Conservation (phyloP, 352 stramenopile species). For the Phytophthora vignae region DNA sequence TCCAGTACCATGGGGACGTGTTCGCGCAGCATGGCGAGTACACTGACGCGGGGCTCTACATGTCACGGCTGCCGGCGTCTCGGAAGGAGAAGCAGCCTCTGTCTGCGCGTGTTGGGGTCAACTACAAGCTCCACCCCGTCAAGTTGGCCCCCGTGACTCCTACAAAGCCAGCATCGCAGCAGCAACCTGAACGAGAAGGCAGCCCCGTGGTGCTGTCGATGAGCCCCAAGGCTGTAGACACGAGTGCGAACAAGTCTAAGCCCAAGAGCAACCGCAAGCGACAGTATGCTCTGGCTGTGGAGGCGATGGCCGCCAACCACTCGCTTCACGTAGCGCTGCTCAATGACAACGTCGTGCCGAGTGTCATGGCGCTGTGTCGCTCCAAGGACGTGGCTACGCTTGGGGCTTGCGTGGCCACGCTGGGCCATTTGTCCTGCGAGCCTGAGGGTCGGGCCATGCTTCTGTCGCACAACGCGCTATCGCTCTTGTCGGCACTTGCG, state of each 20-base stretch:
- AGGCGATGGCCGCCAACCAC: conserved; percentile 72
- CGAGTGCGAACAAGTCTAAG: conserved; percentile 36
- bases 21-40: conserved; percentile 82
- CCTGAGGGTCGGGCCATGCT: conserved; percentile 57
- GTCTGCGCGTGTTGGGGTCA: conserved; percentile 31
- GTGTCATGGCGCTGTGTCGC: conserved; percentile 62
- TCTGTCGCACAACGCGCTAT: conserved; percentile 59
- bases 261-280: conserved; percentile 54
- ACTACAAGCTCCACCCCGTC: conserved; percentile 51
- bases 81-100: conserved; percentile 51
- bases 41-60: conserved; percentile 71
- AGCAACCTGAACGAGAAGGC: conserved; percentile 20
- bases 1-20: conserved; percentile 76
- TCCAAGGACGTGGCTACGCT: conserved; percentile 68
- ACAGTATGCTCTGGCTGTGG: conserved; percentile 69
- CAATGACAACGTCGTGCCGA: conserved; percentile 69
- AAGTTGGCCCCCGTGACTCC: conserved; percentile 59
- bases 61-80: conserved; percentile 69
- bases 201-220: not conserved
- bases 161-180: conserved; percentile 21
- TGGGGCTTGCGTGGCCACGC: conserved; percentile 58
- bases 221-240: conserved; percentile 1
- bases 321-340: conserved; percentile 60
- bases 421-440: conserved; percentile 65
- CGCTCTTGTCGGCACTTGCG: conserved; percentile 46